Percentiles rank a stretch among this genome's conserved stretches.
These are phyloP conservation scores for Jamesozyma gamospora DNA, from an alignment of 805 yeast genomes.

Conservation along the genomic window DNA sequence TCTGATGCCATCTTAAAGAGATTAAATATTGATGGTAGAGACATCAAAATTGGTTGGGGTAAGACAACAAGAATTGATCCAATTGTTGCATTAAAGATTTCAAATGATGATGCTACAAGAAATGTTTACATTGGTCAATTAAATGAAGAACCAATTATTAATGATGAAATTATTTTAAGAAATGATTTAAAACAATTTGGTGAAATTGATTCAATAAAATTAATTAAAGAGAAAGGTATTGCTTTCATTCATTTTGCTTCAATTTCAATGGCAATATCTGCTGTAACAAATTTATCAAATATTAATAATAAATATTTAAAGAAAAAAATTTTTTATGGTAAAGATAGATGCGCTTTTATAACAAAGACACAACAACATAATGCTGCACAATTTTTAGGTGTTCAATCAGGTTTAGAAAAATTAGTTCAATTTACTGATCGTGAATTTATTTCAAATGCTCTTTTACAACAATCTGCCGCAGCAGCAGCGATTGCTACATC, in stretches of 20 bases:
- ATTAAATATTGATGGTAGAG: conserved; percentile 68
- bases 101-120: conserved; percentile 83
- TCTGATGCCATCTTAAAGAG: conserved; percentile 86
- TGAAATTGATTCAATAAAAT: conserved; percentile 72
- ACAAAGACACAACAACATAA: conserved; percentile 94
- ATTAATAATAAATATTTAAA: conserved; percentile 57
- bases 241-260: conserved; percentile 88
- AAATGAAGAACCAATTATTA: conserved; percentile 36
- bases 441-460: conserved; percentile 52
- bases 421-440: conserved; percentile 59
- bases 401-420: conserved; percentile 77
- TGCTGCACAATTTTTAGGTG: conserved; percentile 89
- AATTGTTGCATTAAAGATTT: conserved; percentile 63
- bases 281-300: conserved; percentile 64
- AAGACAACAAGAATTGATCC: conserved; percentile 67
- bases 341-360: conserved; percentile 89
- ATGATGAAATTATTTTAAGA: conserved; percentile 53
- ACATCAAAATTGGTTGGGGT: conserved; percentile 90
- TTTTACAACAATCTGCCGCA: conserved; percentile 90
- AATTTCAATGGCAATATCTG: conserved; percentile 76
- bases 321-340: conserved; percentile 80
- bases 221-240: conserved; percentile 69
- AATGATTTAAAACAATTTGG: conserved; percentile 69
- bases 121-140: conserved; percentile 84
- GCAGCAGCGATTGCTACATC: conserved; percentile 96